Percentiles rank a stretch among this genome's conserved stretches.
Evolutionary conservation across 1,284 basidiomycete species (phyloP).

Genomic region (Boletellus sp.): DNA sequence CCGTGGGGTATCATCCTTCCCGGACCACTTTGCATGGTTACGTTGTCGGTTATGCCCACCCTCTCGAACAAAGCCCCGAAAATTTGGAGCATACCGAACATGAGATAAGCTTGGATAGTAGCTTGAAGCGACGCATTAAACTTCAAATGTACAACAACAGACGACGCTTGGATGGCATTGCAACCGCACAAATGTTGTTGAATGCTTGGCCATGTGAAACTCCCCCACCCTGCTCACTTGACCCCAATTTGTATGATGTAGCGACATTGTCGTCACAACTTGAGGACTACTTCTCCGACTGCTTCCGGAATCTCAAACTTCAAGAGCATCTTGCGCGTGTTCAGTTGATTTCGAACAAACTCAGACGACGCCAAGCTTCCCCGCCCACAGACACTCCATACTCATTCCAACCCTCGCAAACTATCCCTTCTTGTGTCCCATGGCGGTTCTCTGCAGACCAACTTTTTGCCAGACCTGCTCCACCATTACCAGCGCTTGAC

Average conservation of each 20-base stretch:
- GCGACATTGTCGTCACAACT: background rate
- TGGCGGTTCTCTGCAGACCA: background rate
- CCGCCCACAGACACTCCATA: conserved; percentile 4
- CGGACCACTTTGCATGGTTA: background rate
- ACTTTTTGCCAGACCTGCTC: conserved; percentile 12
- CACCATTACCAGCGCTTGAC: background rate
- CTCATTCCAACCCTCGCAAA: conserved; percentile 8
- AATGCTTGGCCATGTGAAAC: background rate
- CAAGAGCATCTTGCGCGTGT: background rate
- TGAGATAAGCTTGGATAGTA: too few relatives aligned
- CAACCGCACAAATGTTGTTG: background rate
- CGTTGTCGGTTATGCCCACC: conserved; percentile 1
- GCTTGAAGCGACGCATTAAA: background rate
- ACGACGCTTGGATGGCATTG: background rate
- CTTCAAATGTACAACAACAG: conserved; percentile 8
- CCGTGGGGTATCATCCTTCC: conserved; percentile 10
- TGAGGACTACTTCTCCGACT: conserved; percentile 5
- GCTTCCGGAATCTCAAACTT: conserved; percentile 16
- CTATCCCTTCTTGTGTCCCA: background rate
- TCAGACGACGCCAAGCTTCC: background rate
- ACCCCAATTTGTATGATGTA: conserved; percentile 6
- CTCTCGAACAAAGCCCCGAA: conserved; percentile 18
- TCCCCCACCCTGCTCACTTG: conserved; percentile 5
- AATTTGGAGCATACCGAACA: background rate
- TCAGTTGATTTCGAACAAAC: conserved; percentile 13